Base-by-base conservation (phyloP, 2,329 filamentous ascomycete genomes). In the Huntiella moniliformis region DNA sequence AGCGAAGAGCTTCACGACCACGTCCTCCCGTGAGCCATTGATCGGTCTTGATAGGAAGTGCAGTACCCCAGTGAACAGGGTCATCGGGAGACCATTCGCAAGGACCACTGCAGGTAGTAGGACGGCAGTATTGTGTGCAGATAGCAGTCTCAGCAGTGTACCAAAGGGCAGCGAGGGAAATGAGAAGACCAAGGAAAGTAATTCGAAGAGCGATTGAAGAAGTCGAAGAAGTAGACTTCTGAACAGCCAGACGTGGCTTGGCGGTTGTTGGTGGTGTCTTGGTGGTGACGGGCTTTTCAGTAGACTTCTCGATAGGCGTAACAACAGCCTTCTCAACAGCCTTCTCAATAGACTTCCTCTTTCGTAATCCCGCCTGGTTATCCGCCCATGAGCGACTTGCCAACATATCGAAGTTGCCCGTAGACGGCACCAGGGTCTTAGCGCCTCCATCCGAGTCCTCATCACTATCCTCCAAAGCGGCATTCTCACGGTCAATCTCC, bases 21-120 rank as follows among this genome's bases (percentile, higher is more conserved):
- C 58, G 59, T 1, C 73, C 73, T 12, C 69, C 67, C 0, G 70
- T 71, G 6, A 63, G 55, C 73, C 73, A 78, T 53, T 77, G 66
- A 54, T 79, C 74, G 10, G 78, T 54, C 60, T 77, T 78, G 47
- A 74, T 67, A 3, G 74, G 74, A 39, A 78, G 63, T 1, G 73
- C 70, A 35, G 62, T 64, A n/a, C 73, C 74, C 57, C 74, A 78
- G 6, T n/a, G 7, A 18, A 67, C 66, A 0, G 74, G 74, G 55
- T 77, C 74, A 39, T 71, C 64, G 8, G 66, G 63, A 22, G 67
- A 68, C 71, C 71, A 77, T 33, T 66, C 61, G 54, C 73, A 77
- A 1, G 65, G 63, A 40, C 49, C 56, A 10, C 63, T 63, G 52
- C 73, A 76, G 31, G 62, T 63, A n/a, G 60, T 55, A 2, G 72